Percentiles rank a stretch among this genome's conserved stretches.
Conservation (phyloP, 257 asterid species). For the Linaria vulgaris region DNA sequence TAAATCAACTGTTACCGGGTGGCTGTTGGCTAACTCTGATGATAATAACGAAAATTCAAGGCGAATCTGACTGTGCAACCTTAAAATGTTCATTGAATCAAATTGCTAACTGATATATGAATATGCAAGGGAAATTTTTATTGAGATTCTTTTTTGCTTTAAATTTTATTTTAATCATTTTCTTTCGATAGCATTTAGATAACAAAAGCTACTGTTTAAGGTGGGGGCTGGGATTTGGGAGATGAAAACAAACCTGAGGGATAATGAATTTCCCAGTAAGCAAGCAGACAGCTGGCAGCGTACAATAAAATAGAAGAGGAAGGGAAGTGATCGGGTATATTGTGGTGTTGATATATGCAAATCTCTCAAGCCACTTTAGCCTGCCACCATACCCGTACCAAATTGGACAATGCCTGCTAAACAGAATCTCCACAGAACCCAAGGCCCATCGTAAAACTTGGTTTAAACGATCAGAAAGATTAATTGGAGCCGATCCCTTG, state of each 20-base stretch:
- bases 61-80: too few relatives aligned
- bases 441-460: slow-evolving; percentile 99
- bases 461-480: slow-evolving; percentile 96
- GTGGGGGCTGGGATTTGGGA: not conserved
- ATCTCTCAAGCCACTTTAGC: slow-evolving; percentile 94
- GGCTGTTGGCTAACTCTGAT: too few relatives aligned
- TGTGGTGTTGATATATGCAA: slow-evolving; percentile 89
- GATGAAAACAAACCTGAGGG: slow-evolving; percentile 67
- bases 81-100: too few relatives aligned
- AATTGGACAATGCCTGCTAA: slow-evolving; percentile 95
- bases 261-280: slow-evolving; percentile 92
- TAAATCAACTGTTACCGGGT: too few relatives aligned
- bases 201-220: not conserved
- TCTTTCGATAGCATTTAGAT: not conserved
- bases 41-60: too few relatives aligned
- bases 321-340: slow-evolving; percentile 88
- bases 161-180: too few relatives aligned
- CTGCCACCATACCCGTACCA: slow-evolving; percentile 94
- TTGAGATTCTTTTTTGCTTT: too few relatives aligned
- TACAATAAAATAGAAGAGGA: slow-evolving; percentile 83
- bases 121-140: too few relatives aligned
- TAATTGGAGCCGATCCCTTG: slow-evolving; percentile 97
- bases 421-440: slow-evolving; percentile 92
- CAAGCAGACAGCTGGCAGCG: slow-evolving; percentile 91
- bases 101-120: too few relatives aligned